Evolutionary conservation across 768 basidiomycete genomes (phyloP), one percentile per base, ranked within the genome.

Genomic region (Kwoniella mangroviensis): DNA sequence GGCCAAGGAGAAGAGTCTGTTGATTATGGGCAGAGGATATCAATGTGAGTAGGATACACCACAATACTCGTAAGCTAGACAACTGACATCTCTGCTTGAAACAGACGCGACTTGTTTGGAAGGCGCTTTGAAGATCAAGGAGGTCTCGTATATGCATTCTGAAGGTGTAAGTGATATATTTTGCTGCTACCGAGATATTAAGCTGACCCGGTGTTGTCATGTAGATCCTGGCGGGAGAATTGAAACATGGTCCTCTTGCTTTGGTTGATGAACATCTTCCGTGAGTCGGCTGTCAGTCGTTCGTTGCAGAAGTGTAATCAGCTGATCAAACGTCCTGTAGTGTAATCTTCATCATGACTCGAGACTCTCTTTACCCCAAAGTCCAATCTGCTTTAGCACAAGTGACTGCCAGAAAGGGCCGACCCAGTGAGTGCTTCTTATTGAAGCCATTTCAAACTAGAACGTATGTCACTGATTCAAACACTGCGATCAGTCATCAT

Each of bases 81-180:
- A 45, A 55, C 63, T 21, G 68, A 43, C 28, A 72, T 26, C 26
- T 62, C 11, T 5, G 26, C 28, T 67, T 43, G 0, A 43, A 43
- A 90, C 90, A 83, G 89, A 96, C 75, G 97, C 97, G 7, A 99
- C 97, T 7, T 98, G 96, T 84, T 87, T 99, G 57, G 97, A 99
- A 84, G 97, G 95, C 67, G 97, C 97, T 7, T 85, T 99, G 78
- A 99, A 99, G 87, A 98, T 99, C 86, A 99, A 99, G 86, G 97
- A 98, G 87, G 95, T 98, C 83, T 92, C 92, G 66, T 98, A 98
- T 85, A 85, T 84, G 81, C 85, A 86, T 75, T 82, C 78, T 53
- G 85, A 85, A 76, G 85, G 85, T 84, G 77, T 72, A 84, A 72
- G 81, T 67, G 70, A 45, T 49, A 13, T 62, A 41, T 63, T 42